Evolutionary conservation across 2,329 filamentous ascomycete genomes (phyloP), one percentile per base, ranked within the genome.

Genomic region (Xylariales sp.): DNA sequence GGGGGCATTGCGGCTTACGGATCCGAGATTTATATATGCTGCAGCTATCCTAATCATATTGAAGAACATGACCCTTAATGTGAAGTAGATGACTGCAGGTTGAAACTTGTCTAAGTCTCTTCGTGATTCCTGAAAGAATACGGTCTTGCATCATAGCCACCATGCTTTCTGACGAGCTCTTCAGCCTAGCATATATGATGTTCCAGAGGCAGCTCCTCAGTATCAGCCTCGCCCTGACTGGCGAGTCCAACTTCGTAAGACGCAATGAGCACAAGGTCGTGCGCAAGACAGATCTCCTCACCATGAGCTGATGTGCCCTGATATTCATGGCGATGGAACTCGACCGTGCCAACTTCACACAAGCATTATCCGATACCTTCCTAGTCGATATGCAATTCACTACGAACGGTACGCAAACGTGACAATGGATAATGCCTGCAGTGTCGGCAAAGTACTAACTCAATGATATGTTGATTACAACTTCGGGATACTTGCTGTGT

Each of bases 301-400:
- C 72, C 41, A 68, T 67, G 63, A 37, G 67, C 3, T 74, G 65
- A 59, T 30, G 28, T 30, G 70, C 70, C 24, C 48, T 72, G 41
- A 70, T 69, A 64, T 72, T 72, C 46, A 67, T 70, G 49, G 60
- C 66, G 0, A 61, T 77, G 19, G 70, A 77, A 42, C 56, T 75
- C 1, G 70, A 73, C 36, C 57, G 69, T 0, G 63, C 66, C 5
- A 74, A 74, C 44, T 52, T 74, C 13, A 34, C 48, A 2, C 67
- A 74, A 43, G 70, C 70, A 1, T 40, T 72, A 15, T 66, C 69
- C 0, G 69, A 74, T 44, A 67, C 71, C 36, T 68, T 74, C 21
- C 49, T 74, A 1, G 41, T 40, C 0, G 68, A 72, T 14, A 53
- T 74, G 29, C 38, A 49, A 0, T 44, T 74, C 34, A 64, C 53